phyloP scores from a whole-genome alignment of 495 filamentous ascomycete species.

The Xylaria palmicola region DNA sequence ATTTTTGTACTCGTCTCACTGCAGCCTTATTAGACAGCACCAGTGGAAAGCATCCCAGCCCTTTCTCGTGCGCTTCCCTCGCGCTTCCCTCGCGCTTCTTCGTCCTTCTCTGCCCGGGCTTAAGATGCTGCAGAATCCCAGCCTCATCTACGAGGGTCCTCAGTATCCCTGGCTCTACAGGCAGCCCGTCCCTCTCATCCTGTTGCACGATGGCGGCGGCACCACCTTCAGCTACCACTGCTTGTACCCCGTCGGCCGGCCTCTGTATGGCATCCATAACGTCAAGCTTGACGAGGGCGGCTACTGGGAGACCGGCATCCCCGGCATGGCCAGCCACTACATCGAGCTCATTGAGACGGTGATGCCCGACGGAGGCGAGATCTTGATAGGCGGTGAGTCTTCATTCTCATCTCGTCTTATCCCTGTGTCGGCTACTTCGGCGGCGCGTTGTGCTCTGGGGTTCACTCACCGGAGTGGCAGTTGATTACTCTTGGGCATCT shows the following conservation, averaged over 20 bases:
- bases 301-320: slow-evolving; percentile 32
- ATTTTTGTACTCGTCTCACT: too few species aligned
- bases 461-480: neutral
- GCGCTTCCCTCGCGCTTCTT: neutral
- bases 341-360: slow-evolving; percentile 27
- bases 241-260: slow-evolving; percentile 29
- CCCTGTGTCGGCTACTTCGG: neutral
- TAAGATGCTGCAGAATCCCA: slow-evolving; percentile 20
- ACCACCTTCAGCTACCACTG: slow-evolving; percentile 37
- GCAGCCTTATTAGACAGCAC: too few species aligned
- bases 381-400: slow-evolving; percentile 24
- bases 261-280: slow-evolving; percentile 38
- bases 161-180: slow-evolving; percentile 1
- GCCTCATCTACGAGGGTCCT: slow-evolving; percentile 25
- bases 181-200: slow-evolving; percentile 29
- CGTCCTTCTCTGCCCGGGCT: neutral
- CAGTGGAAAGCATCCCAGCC: too few species aligned
- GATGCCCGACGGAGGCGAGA: slow-evolving; percentile 32
- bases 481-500: neutral
- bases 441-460: neutral
- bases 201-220: slow-evolving; percentile 41
- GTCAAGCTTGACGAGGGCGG: slow-evolving; percentile 32
- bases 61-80: neutral
- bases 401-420: too few species aligned
- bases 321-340: slow-evolving; percentile 33